phyloP scores from a whole-genome alignment of 306 rosid genomes.

The Citrullus amarus region DNA sequence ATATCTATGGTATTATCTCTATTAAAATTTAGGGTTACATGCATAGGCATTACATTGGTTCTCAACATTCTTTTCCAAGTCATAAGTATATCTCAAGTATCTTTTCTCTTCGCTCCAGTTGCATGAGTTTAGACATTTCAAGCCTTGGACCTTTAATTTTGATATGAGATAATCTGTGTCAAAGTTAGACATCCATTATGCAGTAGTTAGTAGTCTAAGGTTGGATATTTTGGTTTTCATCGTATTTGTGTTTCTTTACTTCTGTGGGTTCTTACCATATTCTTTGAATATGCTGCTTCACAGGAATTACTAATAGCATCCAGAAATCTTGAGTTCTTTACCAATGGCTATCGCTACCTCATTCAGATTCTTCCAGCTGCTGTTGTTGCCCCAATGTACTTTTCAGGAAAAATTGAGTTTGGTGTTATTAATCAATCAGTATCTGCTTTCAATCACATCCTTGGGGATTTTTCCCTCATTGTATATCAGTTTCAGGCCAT shows the following conservation, averaged over 20 bases:
- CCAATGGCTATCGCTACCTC: constrained; percentile 80
- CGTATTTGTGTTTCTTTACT: background rate
- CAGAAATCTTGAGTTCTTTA: constrained; percentile 87
- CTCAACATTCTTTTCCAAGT: background rate
- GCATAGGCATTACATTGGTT: background rate
- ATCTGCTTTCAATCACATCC: constrained; percentile 92
- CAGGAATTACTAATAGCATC: constrained; percentile 87
- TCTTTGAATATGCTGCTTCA: constrained; percentile 13
- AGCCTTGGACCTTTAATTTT: background rate
- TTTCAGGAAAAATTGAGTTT: constrained; percentile 91
- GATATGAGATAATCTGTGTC: background rate
- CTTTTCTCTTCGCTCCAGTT: background rate
- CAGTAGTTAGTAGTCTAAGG: background rate
- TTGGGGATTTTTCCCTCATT: constrained; percentile 83
- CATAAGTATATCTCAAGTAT: background rate
- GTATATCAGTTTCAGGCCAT: constrained; percentile 88
- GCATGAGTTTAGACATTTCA: background rate
- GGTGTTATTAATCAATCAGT: constrained; percentile 96
- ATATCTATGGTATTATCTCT: too few relatives aligned
- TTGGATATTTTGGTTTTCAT: background rate
- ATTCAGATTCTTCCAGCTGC: constrained; percentile 98
- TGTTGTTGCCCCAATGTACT: constrained; percentile 96
- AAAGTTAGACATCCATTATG: background rate
- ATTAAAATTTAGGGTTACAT: background rate
- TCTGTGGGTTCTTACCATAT: background rate